These are phyloP conservation scores for Sporothrix inflata DNA, from an alignment of 2,329 filamentous ascomycete species.

Conservation along the genomic window DNA sequence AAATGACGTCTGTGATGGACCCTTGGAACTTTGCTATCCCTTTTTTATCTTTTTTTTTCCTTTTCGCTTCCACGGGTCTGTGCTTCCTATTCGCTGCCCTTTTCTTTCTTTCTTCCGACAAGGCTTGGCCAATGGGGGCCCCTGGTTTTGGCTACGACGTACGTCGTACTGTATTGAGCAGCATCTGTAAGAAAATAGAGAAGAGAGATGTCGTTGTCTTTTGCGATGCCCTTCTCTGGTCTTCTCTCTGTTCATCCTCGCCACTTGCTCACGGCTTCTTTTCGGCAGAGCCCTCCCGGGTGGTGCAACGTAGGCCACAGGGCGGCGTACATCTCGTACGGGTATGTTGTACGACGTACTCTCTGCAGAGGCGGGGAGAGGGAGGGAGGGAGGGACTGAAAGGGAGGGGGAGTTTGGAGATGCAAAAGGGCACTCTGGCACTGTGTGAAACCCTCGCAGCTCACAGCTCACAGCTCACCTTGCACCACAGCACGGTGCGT, in stretches of 20 bases:
- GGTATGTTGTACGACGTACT: neutral
- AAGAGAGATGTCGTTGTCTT: too few relatives aligned
- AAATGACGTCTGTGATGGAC: slow-evolving; percentile 20
- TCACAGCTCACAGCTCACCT: neutral
- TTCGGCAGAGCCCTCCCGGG: slow-evolving; percentile 8
- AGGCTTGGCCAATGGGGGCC: neutral
- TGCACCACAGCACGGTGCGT: neutral
- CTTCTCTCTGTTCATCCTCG: neutral
- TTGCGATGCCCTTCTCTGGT: neutral
- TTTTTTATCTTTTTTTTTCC: too few relatives aligned
- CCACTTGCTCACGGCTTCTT: neutral
- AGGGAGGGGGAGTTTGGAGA: neutral
- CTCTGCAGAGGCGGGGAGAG: neutral
- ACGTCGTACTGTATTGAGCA: neutral
- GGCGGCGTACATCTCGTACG: slow-evolving; percentile 1
- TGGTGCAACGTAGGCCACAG: slow-evolving; percentile 5
- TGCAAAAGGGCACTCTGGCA: neutral
- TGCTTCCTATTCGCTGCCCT: neutral
- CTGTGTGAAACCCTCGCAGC: neutral
- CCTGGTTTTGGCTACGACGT: neutral
- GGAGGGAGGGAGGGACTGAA: neutral
- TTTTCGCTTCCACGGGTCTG: neutral
- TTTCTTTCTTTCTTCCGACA: neutral
- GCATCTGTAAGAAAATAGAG: too few relatives aligned
- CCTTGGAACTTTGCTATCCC: neutral